Evolutionary conservation across 1,139 yeast species (phyloP).

Genomic region (Pneumocystis canis): DNA sequence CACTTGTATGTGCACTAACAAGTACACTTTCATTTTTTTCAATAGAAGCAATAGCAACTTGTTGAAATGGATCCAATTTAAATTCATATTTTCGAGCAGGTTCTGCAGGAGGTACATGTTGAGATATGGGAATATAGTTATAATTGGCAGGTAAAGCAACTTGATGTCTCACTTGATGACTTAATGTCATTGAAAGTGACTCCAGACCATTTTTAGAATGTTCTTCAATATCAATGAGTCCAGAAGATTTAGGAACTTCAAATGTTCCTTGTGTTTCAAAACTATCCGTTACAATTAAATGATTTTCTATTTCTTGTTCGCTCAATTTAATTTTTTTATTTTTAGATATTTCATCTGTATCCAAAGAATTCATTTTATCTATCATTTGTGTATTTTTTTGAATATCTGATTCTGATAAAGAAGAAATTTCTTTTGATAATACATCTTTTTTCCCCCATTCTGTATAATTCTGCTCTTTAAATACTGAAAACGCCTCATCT

Average conservation of each 20-base stretch:
- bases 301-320: background rate
- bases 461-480: background rate
- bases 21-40: conserved; percentile 91
- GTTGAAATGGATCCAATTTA: conserved; percentile 87
- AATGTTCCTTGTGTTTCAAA: conserved; percentile 15
- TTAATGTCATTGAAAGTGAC: conserved; percentile 50
- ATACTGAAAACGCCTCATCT: background rate
- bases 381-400: background rate
- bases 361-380: background rate
- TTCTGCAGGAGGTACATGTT: conserved; percentile 41
- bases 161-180: conserved; percentile 93
- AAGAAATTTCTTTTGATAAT: background rate
- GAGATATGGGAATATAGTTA: conserved; percentile 74
- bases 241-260: conserved; percentile 13
- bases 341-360: background rate
- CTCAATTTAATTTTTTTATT: background rate
- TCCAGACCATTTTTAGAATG: conserved; percentile 21
- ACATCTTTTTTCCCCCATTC: background rate
- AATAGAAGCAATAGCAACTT: conserved; percentile 84
- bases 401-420: background rate
- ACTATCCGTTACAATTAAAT: conserved; percentile 17
- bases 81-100: conserved; percentile 83
- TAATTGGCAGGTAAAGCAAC: conserved; percentile 90
- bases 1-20: conserved; percentile 96
- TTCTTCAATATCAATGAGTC: conserved; percentile 16